Base-by-base conservation (phyloP, 2,329 filamentous ascomycete species). In the Phoma sp. region DNA sequence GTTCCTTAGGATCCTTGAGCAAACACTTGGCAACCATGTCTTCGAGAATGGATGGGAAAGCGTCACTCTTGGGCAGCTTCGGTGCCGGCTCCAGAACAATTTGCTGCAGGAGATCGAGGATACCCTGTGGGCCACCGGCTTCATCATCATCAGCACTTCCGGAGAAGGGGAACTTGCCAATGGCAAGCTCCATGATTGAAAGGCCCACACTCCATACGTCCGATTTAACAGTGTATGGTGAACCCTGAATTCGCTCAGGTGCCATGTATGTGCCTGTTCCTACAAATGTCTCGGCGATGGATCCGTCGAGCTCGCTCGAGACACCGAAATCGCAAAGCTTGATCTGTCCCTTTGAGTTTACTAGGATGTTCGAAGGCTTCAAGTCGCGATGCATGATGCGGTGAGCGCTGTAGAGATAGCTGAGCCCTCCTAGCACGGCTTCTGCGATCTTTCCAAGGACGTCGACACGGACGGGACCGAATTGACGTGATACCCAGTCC, bases 191-290 rank as follows among this genome's bases (percentile, higher is more conserved):
- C 93, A 99, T 98, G 60, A 99, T 87, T 0, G 89, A 89, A 63
- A 99, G 81, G 29, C 95, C 95, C 60, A 97, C 96, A 84, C 93
- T 97, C 95, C 95, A 99, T 4, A 99, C 95, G 74, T 99, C 95
- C 12, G 93, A 97, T 77, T 97, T 97, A 69, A 99, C 94, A 0
- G 94, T 96, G 77, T 99, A 99, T 68, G 91, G 92, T 61, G 95
- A 92, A 60, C 95, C 95, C 75, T 98, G 93, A 65, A 99, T 99
- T 75, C 95, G 87, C 80, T 99, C 95, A 0, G 95, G 95, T 0
- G 95, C 95, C 95, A 99, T 99, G 81, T 99, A 99, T 51, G 95
- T 99, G 33, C 95, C 97, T 1, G 95, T 99, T 48, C 95, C 95
- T 32, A 99, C 95, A 70, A 99, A 99, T 0, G 95, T 99, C 73